Evolutionary conservation across 768 basidiomycete genomes (phyloP), one percentile per base, ranked within the genome.

Genomic region (Lactarius psammicola): DNA sequence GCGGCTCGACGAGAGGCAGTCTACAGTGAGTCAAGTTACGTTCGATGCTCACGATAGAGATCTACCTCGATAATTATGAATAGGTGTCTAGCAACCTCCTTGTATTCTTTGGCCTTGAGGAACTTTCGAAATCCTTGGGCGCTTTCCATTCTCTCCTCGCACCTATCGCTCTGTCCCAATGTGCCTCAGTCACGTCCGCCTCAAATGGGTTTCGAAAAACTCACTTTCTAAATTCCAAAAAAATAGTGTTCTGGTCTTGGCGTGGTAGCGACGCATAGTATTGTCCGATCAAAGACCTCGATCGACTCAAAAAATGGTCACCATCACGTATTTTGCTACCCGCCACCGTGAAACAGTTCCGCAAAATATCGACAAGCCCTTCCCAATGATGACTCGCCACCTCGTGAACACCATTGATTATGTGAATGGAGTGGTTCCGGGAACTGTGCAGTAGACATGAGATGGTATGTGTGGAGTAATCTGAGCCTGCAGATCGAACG

Each of bases 141-240:
- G 1, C 17, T 2, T 18, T 54, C 51, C 15, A 54, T 8, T 3
- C 0, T 15, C 5, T 26, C 33, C n/a, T 54, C 1, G 1, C 5
- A 7, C 1, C 2, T 1, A 0, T 1, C 17, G n/a, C 2, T 2
- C 63, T 64, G n/a, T 57, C 28, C 28, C 20, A 55, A 0, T 31
- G 53, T 0, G 6, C n/a, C 4, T 57, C n/a, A 11, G 34, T 54
- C 23, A 5, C 8, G 36, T 17, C 6, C 1, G 9, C n/a, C 46
- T 2, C n/a, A 49, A 2, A 13, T 11, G 53, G 20, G 17, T 3
- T 31, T 31, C 20, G 9, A 9, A 7, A 31, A 31, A 55, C 38
- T 54, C 1, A 44, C 46, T 1, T 1, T 8, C 0, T 0, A 23
- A 31, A 23, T 4, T 13, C 7, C 0, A 0, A 0, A 1, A 6